phyloP scores from a whole-genome alignment of 768 basidiomycete species.

The Leucosporidium creatinivorum region DNA sequence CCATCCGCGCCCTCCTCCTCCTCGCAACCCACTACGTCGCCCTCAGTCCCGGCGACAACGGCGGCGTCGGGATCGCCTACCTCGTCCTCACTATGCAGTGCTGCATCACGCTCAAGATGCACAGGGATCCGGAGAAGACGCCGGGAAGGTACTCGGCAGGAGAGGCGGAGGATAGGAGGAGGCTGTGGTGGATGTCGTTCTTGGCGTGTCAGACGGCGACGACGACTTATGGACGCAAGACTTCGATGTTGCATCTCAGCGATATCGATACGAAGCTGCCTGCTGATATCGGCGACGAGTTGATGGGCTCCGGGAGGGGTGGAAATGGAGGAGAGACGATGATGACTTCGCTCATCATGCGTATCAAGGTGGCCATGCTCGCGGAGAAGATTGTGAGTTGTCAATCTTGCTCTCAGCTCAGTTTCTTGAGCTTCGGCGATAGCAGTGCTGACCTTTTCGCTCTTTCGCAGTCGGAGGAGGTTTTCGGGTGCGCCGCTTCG shows the following conservation, averaged over 20 bases:
- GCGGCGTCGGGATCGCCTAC: background rate
- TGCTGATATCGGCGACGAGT: background rate
- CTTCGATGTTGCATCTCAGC: slow-evolving; percentile 5
- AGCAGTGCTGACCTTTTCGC: background rate
- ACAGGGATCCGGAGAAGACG: slow-evolving; percentile 5
- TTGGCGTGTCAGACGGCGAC: background rate
- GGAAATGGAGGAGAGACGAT: background rate
- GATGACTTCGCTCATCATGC: background rate
- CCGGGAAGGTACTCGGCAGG: background rate
- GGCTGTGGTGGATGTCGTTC: background rate
- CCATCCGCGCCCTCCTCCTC: slow-evolving; percentile 2
- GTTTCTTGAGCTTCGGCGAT: too few species aligned
- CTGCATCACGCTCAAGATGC: slow-evolving; percentile 4
- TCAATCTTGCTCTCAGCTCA: background rate
- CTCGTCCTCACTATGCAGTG: background rate
- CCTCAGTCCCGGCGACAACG: slow-evolving; percentile 5
- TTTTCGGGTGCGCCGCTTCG: too few species aligned
- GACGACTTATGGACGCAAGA: background rate
- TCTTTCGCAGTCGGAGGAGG: slow-evolving; percentile 1
- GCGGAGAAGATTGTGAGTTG: background rate
- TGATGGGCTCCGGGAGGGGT: background rate
- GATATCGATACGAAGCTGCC: slow-evolving; percentile 4
- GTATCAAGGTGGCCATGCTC: background rate
- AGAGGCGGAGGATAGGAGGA: slow-evolving; percentile 5
- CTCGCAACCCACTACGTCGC: slow-evolving; percentile 7